These are phyloP conservation scores for Ramalina peruviana DNA, from an alignment of 495 filamentous ascomycete species.

Conservation along the genomic window DNA sequence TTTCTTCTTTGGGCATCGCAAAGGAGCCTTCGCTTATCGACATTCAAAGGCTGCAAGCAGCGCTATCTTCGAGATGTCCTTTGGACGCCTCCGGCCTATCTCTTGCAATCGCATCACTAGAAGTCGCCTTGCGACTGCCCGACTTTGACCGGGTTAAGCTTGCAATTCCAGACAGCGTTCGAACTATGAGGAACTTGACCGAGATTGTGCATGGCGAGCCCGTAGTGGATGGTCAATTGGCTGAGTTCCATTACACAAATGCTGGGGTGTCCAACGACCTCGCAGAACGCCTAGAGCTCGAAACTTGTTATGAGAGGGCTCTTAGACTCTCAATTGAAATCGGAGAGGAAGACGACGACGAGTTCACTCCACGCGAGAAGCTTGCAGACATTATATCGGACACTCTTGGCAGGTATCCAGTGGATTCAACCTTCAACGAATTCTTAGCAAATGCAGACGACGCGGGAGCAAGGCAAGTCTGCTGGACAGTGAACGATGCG, in stretches of 20 bases:
- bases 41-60: constrained; percentile 14
- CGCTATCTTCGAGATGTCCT: constrained; percentile 2
- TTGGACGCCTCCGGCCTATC: constrained; percentile 11
- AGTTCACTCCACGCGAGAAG: constrained; percentile 27
- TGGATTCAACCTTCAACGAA: constrained; percentile 27
- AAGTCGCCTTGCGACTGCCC: constrained; percentile 12
- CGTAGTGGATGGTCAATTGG: constrained; percentile 1
- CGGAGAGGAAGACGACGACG: constrained; percentile 20
- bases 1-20: constrained; percentile 13
- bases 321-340: constrained; percentile 21
- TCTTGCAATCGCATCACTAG: constrained; percentile 18
- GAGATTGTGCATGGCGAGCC: constrained; percentile 13
- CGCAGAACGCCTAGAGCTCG: constrained; percentile 16
- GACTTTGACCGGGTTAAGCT: constrained; percentile 5
- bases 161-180: constrained; percentile 10
- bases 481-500: constrained; percentile 24
- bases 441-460: constrained; percentile 34
- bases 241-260: constrained; percentile 18
- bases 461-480: constrained; percentile 20
- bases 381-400: constrained; percentile 23
- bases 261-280: constrained; percentile 15
- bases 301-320: constrained; percentile 14
- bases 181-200: constrained; percentile 1
- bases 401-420: constrained; percentile 25
- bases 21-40: constrained; percentile 10